Evolutionary conservation across 305 asterid genomes (phyloP), one percentile per base, ranked within the genome.

Genomic region (Fraxinus albicans): DNA sequence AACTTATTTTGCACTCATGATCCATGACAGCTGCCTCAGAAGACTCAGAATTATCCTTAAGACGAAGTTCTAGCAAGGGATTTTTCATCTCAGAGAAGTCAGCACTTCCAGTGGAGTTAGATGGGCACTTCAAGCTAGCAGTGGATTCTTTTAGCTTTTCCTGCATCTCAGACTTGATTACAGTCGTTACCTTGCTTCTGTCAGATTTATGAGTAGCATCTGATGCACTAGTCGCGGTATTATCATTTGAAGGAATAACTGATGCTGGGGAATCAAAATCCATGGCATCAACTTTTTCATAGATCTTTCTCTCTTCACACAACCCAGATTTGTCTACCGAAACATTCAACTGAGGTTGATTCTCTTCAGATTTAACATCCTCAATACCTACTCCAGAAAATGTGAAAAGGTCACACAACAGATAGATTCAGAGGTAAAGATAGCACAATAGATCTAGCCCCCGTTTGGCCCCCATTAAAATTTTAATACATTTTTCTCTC

Each of bases 281-380:
- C 53, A 36, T 34, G n/a, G 77, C 23, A 17, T 72, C 25, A 72
- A 72, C 44, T 33, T 72, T 72, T 36, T 15, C 77, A 33, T 53
- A 53, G 12, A 38, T 60, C 81, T 79, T 87, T 65, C 78, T 73
- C 67, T 29, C 78, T 12, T 69, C 83, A 65, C 78, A 86, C 25
- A 81, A 81, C 78, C 84, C 91, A 82, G 86, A 55, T 40, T 91
- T 88, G 81, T 88, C 88, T 0, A 38, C 81, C 78, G 69, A 79
- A 85, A 63, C 91, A 76, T 88, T 88, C 76, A 80, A 80, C 80
- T 6, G 85, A 50, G 82, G 73, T 81, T 82, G 83, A 34, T 85
- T 77, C 58, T 83, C 84, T 25, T 81, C 83, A 31, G 87, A 83
- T 72, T 84, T 89, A 77, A 84, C 80, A 69, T 76, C 79, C 81